phyloP scores from a whole-genome alignment of 2,329 filamentous ascomycete species.

The Sphaerulina vaccinii region DNA sequence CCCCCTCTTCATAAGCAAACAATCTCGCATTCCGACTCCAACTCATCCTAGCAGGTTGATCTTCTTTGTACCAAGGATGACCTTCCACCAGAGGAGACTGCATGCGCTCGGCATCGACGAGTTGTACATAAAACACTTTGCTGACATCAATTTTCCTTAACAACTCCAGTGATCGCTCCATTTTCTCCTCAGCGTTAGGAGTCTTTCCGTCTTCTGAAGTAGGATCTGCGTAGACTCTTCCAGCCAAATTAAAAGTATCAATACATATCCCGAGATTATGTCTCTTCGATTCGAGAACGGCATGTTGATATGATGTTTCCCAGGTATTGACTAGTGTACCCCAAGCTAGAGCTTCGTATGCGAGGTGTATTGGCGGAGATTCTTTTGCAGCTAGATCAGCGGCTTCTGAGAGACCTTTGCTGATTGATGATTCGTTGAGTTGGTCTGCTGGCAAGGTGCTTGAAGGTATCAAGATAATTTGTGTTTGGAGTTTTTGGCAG shows the following conservation, averaged over 20 bases:
- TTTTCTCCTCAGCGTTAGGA: conserved; percentile 53
- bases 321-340: conserved; percentile 68
- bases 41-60: conserved; percentile 66
- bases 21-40: conserved; percentile 76
- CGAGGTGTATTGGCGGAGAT: conserved; percentile 57
- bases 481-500: conserved; percentile 61
- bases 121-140: conserved; percentile 73
- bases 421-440: conserved; percentile 55
- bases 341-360: conserved; percentile 72
- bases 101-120: conserved; percentile 70
- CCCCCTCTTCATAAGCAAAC: conserved; percentile 60
- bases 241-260: conserved; percentile 76
- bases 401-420: conserved; percentile 60
- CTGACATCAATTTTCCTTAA: conserved; percentile 57
- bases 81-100: conserved; percentile 54
- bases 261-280: conserved; percentile 74
- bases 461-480: conserved; percentile 71
- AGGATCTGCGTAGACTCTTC: conserved; percentile 68
- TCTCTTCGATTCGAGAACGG: conserved; percentile 61
- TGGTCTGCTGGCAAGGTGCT: conserved; percentile 60
- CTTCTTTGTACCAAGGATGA: conserved; percentile 58
- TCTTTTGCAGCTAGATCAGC: conserved; percentile 65
- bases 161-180: conserved; percentile 54
- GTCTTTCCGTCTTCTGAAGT: conserved; percentile 52
- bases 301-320: conserved; percentile 70